These are phyloP conservation scores for Triticum urartu DNA, from an alignment of 176 grass and related monocot genomes.

Conservation along the genomic window DNA sequence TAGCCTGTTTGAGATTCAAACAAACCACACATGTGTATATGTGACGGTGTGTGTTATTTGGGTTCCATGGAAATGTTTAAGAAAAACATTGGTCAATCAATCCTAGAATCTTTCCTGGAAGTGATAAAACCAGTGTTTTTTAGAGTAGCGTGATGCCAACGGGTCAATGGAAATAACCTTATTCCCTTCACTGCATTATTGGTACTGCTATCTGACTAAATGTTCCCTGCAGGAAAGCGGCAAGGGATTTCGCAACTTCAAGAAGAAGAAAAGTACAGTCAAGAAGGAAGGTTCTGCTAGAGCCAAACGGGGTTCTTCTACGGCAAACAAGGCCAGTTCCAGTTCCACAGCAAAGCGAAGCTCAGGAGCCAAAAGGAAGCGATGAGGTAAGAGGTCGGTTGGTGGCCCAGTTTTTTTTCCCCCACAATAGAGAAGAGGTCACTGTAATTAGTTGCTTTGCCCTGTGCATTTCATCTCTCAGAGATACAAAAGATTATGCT, in stretches of 20 bases:
- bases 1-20: background rate
- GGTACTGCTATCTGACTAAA: background rate
- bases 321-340: conserved; percentile 3
- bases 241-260: conserved; percentile 28
- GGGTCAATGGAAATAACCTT: background rate
- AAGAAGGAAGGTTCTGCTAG: conserved; percentile 29
- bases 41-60: background rate
- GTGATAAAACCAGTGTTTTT: background rate
- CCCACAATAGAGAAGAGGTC: background rate
- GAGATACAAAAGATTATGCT: background rate
- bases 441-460: conserved; percentile 25
- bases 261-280: conserved; percentile 40
- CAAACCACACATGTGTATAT: background rate
- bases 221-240: conserved; percentile 52
- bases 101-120: background rate
- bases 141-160: background rate
- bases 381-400: conserved; percentile 1
- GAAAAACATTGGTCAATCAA: background rate
- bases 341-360: conserved; percentile 19
- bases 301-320: conserved; percentile 1
- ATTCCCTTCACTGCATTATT: conserved; percentile 8
- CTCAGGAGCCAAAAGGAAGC: conserved; percentile 33
- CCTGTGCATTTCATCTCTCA: background rate
- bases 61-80: background rate
- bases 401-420: background rate